Conservation (phyloP, 2,329 filamentous ascomycete genomes). For the Drechslerella dactyloides region DNA sequence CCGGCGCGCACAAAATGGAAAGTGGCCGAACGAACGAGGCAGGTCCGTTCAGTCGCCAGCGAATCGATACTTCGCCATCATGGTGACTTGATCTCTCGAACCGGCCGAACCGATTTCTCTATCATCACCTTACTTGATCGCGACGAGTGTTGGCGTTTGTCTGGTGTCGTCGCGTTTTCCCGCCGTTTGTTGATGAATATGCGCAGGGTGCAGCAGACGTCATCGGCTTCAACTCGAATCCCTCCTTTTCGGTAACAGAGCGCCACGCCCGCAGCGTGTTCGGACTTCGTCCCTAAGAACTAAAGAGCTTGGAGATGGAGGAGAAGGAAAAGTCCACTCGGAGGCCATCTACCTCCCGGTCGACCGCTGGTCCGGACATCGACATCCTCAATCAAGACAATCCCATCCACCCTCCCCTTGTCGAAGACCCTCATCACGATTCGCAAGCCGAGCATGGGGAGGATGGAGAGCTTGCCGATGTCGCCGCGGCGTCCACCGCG, state of each 20-base stretch:
- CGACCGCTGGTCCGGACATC: constrained; percentile 72
- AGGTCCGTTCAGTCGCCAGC: not conserved
- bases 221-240: not conserved
- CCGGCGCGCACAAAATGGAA: constrained; percentile 1
- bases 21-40: constrained; percentile 6
- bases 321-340: constrained; percentile 19
- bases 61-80: not conserved
- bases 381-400: constrained; percentile 77
- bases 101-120: not conserved
- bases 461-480: constrained; percentile 52
- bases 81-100: not conserved
- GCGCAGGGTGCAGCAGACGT: constrained; percentile 23
- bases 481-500: not conserved
- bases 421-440: constrained; percentile 40
- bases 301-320: not conserved
- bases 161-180: not conserved
- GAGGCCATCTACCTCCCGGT: constrained; percentile 56
- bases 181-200: constrained; percentile 25
- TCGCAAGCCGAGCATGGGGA: constrained; percentile 58
- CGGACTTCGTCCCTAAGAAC: constrained; percentile 3
- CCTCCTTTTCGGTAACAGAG: not conserved
- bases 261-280: constrained; percentile 1
- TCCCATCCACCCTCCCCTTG: constrained; percentile 69
- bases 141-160: not conserved
- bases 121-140: not conserved